Conservation (phyloP, 352 stramenopile species). For the Plasmopara halstedii region DNA sequence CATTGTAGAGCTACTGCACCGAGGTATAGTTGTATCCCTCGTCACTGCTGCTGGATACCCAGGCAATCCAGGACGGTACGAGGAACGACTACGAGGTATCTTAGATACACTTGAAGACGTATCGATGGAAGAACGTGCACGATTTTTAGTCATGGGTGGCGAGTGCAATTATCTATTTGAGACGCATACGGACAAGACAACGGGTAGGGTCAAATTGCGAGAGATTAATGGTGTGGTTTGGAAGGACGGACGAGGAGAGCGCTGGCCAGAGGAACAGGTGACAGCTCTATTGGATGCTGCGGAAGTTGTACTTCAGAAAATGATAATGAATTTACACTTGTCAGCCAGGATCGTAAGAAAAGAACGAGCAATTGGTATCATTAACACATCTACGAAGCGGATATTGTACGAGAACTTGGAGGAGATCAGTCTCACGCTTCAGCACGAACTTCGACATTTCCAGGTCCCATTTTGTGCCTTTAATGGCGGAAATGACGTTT, state of each 20-base stretch:
- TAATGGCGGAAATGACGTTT: conserved; percentile 94
- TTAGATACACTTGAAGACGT: conserved; percentile 51
- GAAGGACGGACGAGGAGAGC: conserved; percentile 77
- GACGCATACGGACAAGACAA: conserved; percentile 39
- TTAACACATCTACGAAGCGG: conserved; percentile 78
- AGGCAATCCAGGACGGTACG: conserved; percentile 53
- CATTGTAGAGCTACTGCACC: conserved; percentile 60
- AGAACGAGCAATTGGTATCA: conserved; percentile 89
- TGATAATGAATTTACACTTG: conserved; percentile 77
- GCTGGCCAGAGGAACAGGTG: conserved; percentile 83
- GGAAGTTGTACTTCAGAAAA: conserved; percentile 60
- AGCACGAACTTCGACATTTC: conserved; percentile 77
- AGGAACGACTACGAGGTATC: conserved; percentile 68
- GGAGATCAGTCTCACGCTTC: conserved; percentile 89
- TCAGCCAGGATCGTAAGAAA: conserved; percentile 86
- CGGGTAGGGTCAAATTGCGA: conserved; percentile 40
- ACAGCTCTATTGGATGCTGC: conserved; percentile 82
- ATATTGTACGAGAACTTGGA: conserved; percentile 90
- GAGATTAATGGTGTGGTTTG: conserved; percentile 60
- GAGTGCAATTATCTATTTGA: conserved; percentile 95
- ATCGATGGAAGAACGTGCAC: conserved; percentile 49
- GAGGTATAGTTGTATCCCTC: conserved; percentile 69
- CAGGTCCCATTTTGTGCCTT: conserved; percentile 92
- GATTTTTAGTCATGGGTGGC: conserved; percentile 91
- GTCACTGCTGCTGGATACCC: conserved; percentile 80